Conservation (phyloP, 495 filamentous ascomycete species). For the Chaetomium cochliodes region DNA sequence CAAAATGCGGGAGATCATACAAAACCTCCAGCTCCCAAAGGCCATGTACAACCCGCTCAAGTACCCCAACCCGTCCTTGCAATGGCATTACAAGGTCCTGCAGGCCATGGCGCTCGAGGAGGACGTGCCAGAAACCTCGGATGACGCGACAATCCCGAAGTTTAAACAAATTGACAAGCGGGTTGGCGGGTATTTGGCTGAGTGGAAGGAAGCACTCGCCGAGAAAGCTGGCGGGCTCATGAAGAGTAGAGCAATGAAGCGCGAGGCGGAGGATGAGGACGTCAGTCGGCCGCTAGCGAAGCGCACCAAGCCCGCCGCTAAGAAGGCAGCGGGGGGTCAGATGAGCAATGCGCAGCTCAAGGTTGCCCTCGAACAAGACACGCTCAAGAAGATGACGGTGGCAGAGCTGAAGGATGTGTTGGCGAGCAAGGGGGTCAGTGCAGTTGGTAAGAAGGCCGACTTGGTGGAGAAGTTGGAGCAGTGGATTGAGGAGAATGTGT, state of each 20-base stretch:
- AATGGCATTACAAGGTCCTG: conserved; percentile 97
- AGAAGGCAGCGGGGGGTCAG: conserved; percentile 28
- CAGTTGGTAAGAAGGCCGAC: conserved; percentile 72
- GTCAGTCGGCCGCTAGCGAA: conserved; percentile 45
- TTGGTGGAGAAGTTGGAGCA: conserved; percentile 75
- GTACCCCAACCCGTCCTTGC: conserved; percentile 91
- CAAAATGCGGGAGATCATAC: conserved; percentile 73
- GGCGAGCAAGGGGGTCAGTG: conserved; percentile 56
- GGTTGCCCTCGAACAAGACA: conserved; percentile 56
- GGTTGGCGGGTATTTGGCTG: conserved; percentile 69
- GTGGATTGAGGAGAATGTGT: conserved; percentile 62
- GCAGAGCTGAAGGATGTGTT: conserved; percentile 68
- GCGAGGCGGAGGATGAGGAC: conserved; percentile 42
- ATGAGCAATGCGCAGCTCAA: conserved; percentile 59
- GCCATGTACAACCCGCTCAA: conserved; percentile 76
- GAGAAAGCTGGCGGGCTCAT: conserved; percentile 47
- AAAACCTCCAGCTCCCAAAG: conserved; percentile 87
- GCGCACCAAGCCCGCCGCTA: conserved; percentile 38
- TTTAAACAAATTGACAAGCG: conserved; percentile 80
- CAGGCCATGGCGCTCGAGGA: conserved; percentile 92
- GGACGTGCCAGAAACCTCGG: conserved; percentile 73
- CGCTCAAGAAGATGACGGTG: conserved; percentile 69
- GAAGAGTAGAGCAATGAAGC: conserved; percentile 42
- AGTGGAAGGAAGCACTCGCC: conserved; percentile 67
- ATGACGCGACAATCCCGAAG: conserved; percentile 84